Evolutionary conservation across 306 rosid species (phyloP).

Genomic region (Clitoria ternatea): DNA sequence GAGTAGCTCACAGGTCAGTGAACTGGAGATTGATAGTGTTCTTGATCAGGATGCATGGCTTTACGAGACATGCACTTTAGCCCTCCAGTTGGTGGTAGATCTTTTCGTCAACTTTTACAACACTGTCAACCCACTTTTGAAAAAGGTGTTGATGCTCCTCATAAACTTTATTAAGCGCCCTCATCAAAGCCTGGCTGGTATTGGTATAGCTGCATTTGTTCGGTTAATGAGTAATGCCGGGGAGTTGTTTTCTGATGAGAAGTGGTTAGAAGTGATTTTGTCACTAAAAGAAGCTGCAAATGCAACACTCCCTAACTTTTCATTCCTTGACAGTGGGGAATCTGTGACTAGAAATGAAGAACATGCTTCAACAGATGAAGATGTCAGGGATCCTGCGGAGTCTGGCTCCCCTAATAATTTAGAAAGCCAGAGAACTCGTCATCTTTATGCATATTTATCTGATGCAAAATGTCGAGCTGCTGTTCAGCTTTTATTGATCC

Average conservation of each 20-base stretch:
- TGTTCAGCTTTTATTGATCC: slow-evolving; percentile 94
- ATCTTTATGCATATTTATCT: slow-evolving; percentile 59
- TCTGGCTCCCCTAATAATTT: slow-evolving; percentile 50
- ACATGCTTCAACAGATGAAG: slow-evolving; percentile 39
- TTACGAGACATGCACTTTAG: slow-evolving; percentile 96
- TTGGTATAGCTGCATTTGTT: slow-evolving; percentile 98
- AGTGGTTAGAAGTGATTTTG: slow-evolving; percentile 94
- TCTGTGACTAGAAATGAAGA: slow-evolving; percentile 30
- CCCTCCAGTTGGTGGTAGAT: slow-evolving; percentile 95
- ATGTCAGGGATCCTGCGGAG: slow-evolving; percentile 44
- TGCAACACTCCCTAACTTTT: slow-evolving; percentile 84
- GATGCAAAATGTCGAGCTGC: slow-evolving; percentile 94
- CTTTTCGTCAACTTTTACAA: slow-evolving; percentile 91
- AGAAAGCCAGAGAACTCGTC: slow-evolving; percentile 45
- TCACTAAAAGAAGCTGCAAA: slow-evolving; percentile 82
- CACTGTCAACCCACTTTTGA: slow-evolving; percentile 87
- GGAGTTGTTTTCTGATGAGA: slow-evolving; percentile 84
- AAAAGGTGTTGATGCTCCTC: slow-evolving; percentile 85
- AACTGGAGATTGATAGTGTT: slow-evolving; percentile 49
- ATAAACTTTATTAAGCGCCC: slow-evolving; percentile 95
- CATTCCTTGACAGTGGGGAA: slow-evolving; percentile 52
- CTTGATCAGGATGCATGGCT: slow-evolving; percentile 99
- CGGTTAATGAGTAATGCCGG: slow-evolving; percentile 99
- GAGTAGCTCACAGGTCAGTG: slow-evolving; percentile 52
- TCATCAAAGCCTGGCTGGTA: slow-evolving; percentile 99